Percentiles rank a stretch among this genome's conserved stretches.
Evolutionary conservation across 2,329 filamentous ascomycete genomes (phyloP).

Genomic region (Plectosphaerella sp.): DNA sequence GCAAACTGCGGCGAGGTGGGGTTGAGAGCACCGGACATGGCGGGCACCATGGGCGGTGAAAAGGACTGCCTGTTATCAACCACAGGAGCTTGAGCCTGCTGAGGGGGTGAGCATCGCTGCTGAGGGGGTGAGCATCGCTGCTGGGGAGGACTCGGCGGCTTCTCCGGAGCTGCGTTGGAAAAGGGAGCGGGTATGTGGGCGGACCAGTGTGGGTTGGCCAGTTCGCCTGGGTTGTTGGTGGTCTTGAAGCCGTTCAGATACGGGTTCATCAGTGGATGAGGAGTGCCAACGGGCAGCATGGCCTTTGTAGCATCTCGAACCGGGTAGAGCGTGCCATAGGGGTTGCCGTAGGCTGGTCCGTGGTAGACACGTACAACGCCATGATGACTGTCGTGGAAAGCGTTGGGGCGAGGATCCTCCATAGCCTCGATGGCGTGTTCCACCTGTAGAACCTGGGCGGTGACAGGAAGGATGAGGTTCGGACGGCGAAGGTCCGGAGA

Average conservation of each 20-base stretch:
- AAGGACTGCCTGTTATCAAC: no score
- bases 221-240: constrained; percentile 9
- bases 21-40: background rate
- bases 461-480: constrained; percentile 42
- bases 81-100: no score
- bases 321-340: constrained; percentile 42
- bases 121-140: no score
- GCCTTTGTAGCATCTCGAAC: constrained; percentile 22
- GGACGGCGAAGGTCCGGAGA: constrained; percentile 29
- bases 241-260: constrained; percentile 35
- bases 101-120: no score
- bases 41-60: background rate
- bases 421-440: constrained; percentile 50
- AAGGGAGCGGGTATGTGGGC: no score
- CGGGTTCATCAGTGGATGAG: constrained; percentile 37
- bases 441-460: constrained; percentile 45
- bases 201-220: background rate
- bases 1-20: no score
- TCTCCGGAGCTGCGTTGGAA: no score
- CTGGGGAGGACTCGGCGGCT: no score
- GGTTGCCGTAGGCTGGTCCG: constrained; percentile 50
- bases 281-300: constrained; percentile 34
- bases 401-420: constrained; percentile 53
- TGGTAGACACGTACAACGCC: constrained; percentile 54
- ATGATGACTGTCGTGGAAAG: constrained; percentile 50